Evolutionary conservation across 345 rosid species (phyloP).

Genomic region (Lepidium africanum): DNA sequence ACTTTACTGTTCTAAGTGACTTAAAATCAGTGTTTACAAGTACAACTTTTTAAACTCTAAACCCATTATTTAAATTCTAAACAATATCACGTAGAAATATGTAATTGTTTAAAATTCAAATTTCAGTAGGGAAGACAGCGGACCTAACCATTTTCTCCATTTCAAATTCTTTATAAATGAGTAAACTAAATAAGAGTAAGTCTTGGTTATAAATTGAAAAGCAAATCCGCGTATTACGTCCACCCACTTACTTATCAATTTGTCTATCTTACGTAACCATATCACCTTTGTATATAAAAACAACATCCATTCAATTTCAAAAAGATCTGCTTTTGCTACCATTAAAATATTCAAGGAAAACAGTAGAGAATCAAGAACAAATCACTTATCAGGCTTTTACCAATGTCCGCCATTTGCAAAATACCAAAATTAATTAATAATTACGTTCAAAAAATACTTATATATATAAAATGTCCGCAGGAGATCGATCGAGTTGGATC

Average conservation of each 20-base stretch:
- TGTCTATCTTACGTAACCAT: conserved; percentile 24
- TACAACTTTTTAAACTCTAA: too few relatives aligned
- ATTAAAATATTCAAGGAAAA: conserved; percentile 1
- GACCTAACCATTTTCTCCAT: too few relatives aligned
- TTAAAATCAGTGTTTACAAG: too few relatives aligned
- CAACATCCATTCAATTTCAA: background rate
- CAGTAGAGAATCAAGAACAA: conserved; percentile 15
- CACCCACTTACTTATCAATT: conserved; percentile 33
- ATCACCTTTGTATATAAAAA: conserved; percentile 5
- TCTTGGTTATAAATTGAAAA: conserved; percentile 16
- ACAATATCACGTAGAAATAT: too few relatives aligned
- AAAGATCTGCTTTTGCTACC: conserved; percentile 6
- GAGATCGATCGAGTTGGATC: conserved; percentile 21
- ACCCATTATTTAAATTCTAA: too few relatives aligned
- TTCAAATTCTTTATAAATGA: too few relatives aligned
- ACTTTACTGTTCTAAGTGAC: too few relatives aligned
- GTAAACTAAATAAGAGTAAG: background rate
- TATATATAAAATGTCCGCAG: background rate
- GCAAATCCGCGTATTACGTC: conserved; percentile 38
- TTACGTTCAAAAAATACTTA: background rate
- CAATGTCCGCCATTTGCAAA: conserved; percentile 22
- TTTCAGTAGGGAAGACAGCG: too few relatives aligned
- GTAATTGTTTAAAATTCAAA: too few relatives aligned
- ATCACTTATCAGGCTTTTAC: conserved; percentile 25
- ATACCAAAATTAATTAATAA: background rate